Evolutionary conservation across 2,329 filamentous ascomycete species (phyloP).

Genomic region (Chalaropsis thielavioides): DNA sequence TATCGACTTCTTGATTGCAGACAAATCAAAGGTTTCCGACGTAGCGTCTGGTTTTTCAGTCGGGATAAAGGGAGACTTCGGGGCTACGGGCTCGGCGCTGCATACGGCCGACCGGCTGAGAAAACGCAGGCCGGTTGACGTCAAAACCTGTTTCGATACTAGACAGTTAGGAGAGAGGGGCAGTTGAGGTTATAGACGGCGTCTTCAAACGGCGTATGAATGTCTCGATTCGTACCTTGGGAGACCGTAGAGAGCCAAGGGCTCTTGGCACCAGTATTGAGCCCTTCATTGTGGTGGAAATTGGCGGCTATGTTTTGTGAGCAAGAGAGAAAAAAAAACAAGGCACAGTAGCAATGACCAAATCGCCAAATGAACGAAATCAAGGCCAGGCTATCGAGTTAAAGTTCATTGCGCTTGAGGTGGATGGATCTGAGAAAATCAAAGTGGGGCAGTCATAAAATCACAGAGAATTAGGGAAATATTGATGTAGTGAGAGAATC

Average conservation of each 20-base stretch:
- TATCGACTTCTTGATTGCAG: not conserved
- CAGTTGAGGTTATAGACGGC: not conserved
- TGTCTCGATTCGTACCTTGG: not conserved
- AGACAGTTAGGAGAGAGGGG: not conserved
- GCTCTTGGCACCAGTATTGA: constrained; percentile 6
- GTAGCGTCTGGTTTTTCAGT: not conserved
- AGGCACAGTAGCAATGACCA: not conserved
- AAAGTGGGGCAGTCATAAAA: not conserved
- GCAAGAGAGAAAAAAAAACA: not conserved
- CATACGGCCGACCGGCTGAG: not conserved
- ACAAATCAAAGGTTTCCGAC: not conserved
- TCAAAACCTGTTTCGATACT: not conserved
- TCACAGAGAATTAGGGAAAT: not conserved
- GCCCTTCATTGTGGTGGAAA: not conserved
- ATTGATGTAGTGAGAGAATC: not conserved
- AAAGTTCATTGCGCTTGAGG: not conserved
- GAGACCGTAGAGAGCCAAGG: constrained; percentile 2
- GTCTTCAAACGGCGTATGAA: not conserved
- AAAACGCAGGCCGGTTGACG: not conserved
- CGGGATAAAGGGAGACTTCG: not conserved
- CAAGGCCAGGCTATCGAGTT: not conserved
- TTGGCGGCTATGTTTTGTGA: not conserved
- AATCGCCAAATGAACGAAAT: not conserved
- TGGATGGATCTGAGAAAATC: not conserved
- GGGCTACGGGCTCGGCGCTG: not conserved